Conservation (phyloP, 2,329 filamentous ascomycete genomes). For the Ascosphaera apis region DNA sequence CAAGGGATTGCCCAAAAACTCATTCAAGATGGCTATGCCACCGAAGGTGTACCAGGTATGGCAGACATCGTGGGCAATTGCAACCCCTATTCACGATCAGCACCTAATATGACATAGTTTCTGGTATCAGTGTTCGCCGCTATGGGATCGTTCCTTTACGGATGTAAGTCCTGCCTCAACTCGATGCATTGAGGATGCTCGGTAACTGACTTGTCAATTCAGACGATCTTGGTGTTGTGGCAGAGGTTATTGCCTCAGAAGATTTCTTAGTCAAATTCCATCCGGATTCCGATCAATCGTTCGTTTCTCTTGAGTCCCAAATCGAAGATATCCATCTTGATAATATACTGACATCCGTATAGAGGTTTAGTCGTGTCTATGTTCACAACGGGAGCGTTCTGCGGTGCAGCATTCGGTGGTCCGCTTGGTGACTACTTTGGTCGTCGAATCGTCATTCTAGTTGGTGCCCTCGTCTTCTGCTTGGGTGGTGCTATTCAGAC, state of each 20-base stretch:
- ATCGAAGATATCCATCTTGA: conserved; percentile 3
- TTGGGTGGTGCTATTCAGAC: conserved; percentile 54
- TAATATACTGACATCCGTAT: neutral
- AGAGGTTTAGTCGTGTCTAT: conserved; percentile 52
- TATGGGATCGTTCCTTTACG: conserved; percentile 33
- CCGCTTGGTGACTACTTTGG: conserved; percentile 40
- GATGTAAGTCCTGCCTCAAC: conserved; percentile 15
- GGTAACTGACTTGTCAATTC: neutral
- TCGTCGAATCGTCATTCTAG: conserved; percentile 45
- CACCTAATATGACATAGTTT: too few species aligned
- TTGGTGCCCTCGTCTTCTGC: conserved; percentile 48
- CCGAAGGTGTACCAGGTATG: too few species aligned
- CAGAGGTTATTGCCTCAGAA: conserved; percentile 27
- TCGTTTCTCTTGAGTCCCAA: conserved; percentile 2
- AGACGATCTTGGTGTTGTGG: conserved; percentile 36
- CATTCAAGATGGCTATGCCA: too few species aligned
- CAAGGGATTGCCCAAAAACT: too few species aligned
- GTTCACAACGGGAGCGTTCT: conserved; percentile 55
- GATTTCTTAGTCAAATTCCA: conserved; percentile 15
- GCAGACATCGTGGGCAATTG: too few species aligned
- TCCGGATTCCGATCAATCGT: conserved; percentile 12
- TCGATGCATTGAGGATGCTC: neutral
- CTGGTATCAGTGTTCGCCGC: conserved; percentile 35
- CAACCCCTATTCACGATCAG: too few species aligned
- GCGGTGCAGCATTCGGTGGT: conserved; percentile 43